Percentiles rank a stretch among this genome's conserved stretches.
These are phyloP conservation scores for Lagenidium giganteum DNA, from an alignment of 352 stramenopile species.

Conservation along the genomic window DNA sequence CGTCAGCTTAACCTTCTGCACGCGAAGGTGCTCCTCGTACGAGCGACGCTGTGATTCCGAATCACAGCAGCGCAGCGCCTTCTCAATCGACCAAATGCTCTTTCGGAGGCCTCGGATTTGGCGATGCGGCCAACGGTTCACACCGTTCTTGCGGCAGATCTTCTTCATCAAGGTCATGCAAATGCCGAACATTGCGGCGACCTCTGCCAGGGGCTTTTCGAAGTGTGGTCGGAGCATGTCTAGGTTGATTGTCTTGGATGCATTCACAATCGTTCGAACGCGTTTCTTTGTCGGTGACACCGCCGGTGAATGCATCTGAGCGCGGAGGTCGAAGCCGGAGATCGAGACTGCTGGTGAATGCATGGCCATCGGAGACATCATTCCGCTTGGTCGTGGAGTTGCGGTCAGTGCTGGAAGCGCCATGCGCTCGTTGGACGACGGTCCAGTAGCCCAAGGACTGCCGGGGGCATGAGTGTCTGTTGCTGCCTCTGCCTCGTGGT, in stretches of 20 bases:
- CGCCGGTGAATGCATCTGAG: slow-evolving; percentile 23
- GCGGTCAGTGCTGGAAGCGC: slow-evolving; percentile 29
- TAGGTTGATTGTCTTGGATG: slow-evolving; percentile 76
- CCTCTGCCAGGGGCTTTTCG: slow-evolving; percentile 68
- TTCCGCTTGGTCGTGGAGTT: slow-evolving; percentile 6
- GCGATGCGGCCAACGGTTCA: slow-evolving; percentile 67
- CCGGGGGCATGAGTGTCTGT: too few species aligned
- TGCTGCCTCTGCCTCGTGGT: too few species aligned
- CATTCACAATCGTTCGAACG: slow-evolving; percentile 62
- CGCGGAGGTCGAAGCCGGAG: slow-evolving; percentile 1
- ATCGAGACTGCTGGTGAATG: slow-evolving; percentile 14
- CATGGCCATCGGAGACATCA: slow-evolving; percentile 14
- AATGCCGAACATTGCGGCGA: slow-evolving; percentile 70
- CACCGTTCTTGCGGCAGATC: slow-evolving; percentile 76
- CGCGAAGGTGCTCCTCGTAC: slow-evolving; percentile 70
- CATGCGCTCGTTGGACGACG: slow-evolving; percentile 39
- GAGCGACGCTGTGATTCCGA: slow-evolving; percentile 54
- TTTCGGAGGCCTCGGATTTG: slow-evolving; percentile 70
- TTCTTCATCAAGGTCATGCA: slow-evolving; percentile 86
- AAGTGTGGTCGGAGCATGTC: slow-evolving; percentile 69
- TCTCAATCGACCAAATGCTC: slow-evolving; percentile 79
- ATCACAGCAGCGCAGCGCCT: slow-evolving; percentile 60
- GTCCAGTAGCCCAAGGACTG: too few species aligned
- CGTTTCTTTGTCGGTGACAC: slow-evolving; percentile 57
- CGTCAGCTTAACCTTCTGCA: slow-evolving; percentile 64